Base-by-base conservation (phyloP, 2,329 filamentous ascomycete species). In the Fusarium xyrophilum region DNA sequence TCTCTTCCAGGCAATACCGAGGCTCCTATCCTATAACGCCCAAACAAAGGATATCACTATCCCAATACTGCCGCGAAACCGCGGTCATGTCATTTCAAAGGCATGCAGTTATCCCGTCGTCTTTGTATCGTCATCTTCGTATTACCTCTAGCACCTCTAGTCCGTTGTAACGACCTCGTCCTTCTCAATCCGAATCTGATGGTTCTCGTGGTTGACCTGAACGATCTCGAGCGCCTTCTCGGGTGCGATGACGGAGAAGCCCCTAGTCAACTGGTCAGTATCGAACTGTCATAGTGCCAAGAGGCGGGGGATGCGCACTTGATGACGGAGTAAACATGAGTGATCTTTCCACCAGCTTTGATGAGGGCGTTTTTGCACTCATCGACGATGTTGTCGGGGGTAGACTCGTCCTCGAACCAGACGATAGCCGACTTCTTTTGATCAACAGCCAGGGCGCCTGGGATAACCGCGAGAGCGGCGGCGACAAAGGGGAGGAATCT, bases 231-330 rank as follows among this genome's bases (percentile, higher is more conserved):
- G 83, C 23, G 89, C 85, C 72, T 88, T 88, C 60, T 87, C 86
- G 3, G 93, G 89, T 35, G 90, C 89, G 67, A 90, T 88, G 53
- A 90, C 91, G 33, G 92, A 88, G 77, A 96, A 96, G 47, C 90
- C 93, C 81, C 92, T 96, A 65, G 32, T 21, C 23, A 19, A 19
- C 19, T 38, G 21, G 56, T 80, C 69, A 81, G 74, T 47, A 56
- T 48, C 35, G 30, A 44, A 48, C 46, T 32, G 51, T 42, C 17
- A 52, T 38, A 44, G 44, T 7, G 42, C 21, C 21, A 48, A 47
- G 44, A 25, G 44, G 30, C 42, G 46, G 42, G 40, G 48, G 21
- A 21, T 27, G 42, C 89, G 76, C 85, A 93, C 90, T 88, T 87
- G 78, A 90, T 86, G 60, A 89, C 76, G 47, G 82, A 81, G 79